Base-by-base conservation (phyloP, 2,329 filamentous ascomycete genomes). In the Nothophaeocryptopus gaeumannii region DNA sequence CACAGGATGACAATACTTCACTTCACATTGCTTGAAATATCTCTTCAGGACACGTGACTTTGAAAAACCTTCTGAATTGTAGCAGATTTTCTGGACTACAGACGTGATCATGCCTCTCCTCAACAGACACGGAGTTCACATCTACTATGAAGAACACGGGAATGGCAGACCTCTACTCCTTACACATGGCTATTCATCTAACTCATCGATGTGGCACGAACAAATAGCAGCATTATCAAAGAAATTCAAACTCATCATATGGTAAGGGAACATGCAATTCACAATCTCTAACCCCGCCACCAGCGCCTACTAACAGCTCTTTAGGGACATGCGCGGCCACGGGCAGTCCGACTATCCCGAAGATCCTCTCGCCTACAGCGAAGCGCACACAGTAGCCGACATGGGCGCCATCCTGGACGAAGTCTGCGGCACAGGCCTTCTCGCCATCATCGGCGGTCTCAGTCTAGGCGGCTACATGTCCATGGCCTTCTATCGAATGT, bases 391-490 rank as follows among this genome's bases (percentile, higher is more conserved):
- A 2, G 55, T 63, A 10, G 56, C 55, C 35, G 61, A 64, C 45
- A 62, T 64, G 49, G 54, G 45, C n/a, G 55, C 57, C 11, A 50
- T 64, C 9, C 55, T 64, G 7, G 56, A 59, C 30, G 33, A 51
- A 20, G 56, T 58, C 9, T 56, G 57, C 44, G 56, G 55, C 13
- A 10, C 20, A 3, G 48, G 50, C 5, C 53, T 44, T 11, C 45
- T 39, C 15, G 60, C 59, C 2, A 58, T 64, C 8, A 52, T 64
- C 8, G 61, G 62, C 13, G 60, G 62, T 12, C 45, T 63, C 16
- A 59, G 56, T 39, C 54, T 64, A 7, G 62, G 62, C 12, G 61
- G 62, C 9, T 63, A 63, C 39, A 63, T 63, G 61, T 61, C 58
- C 16, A 44, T 63, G 41, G 60, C 61, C 5, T 63, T 63, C 46